phyloP scores from a whole-genome alignment of 2,329 filamentous ascomycete species.

The Dryadomyces quercivorus region DNA sequence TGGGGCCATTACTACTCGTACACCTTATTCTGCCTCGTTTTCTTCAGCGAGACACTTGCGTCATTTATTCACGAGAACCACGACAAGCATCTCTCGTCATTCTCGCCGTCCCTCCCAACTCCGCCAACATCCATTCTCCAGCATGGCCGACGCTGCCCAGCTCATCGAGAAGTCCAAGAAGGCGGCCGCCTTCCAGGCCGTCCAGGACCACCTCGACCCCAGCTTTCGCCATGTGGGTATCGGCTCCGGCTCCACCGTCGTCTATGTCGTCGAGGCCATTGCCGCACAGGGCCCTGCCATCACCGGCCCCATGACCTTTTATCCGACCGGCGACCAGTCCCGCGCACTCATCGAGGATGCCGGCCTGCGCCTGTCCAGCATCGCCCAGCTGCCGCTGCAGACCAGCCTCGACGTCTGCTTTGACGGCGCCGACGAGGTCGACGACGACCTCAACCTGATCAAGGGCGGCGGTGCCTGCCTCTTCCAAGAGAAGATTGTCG shows the following conservation, averaged over 20 bases:
- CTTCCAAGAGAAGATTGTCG: slow-evolving; percentile 95
- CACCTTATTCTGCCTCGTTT: too few relatives aligned
- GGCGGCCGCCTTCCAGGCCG: slow-evolving; percentile 60
- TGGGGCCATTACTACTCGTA: too few relatives aligned
- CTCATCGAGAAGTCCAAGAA: slow-evolving; percentile 63
- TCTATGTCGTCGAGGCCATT: slow-evolving; percentile 78
- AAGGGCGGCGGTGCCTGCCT: slow-evolving; percentile 96
- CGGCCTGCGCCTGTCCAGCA: slow-evolving; percentile 63
- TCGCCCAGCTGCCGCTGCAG: slow-evolving; percentile 54
- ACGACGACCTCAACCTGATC: slow-evolving; percentile 89
- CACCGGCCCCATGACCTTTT: slow-evolving; percentile 61
- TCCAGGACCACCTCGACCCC: slow-evolving; percentile 57
- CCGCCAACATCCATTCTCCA: not conserved
- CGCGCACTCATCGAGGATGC: slow-evolving; percentile 74
- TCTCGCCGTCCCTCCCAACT: not conserved
- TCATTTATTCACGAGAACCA: not conserved
- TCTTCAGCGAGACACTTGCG: not conserved
- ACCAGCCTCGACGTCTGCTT: slow-evolving; percentile 75
- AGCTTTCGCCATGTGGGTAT: slow-evolving; percentile 59
- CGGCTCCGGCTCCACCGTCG: slow-evolving; percentile 69
- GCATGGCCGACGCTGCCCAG: slow-evolving; percentile 8
- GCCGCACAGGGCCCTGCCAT: slow-evolving; percentile 41
- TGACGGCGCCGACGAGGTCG: slow-evolving; percentile 94
- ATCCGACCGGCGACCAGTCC: slow-evolving; percentile 86
- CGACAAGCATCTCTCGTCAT: not conserved